Evolutionary conservation across 1,139 yeast species (phyloP).

Genomic region (Geotrichum carabidarum): DNA sequence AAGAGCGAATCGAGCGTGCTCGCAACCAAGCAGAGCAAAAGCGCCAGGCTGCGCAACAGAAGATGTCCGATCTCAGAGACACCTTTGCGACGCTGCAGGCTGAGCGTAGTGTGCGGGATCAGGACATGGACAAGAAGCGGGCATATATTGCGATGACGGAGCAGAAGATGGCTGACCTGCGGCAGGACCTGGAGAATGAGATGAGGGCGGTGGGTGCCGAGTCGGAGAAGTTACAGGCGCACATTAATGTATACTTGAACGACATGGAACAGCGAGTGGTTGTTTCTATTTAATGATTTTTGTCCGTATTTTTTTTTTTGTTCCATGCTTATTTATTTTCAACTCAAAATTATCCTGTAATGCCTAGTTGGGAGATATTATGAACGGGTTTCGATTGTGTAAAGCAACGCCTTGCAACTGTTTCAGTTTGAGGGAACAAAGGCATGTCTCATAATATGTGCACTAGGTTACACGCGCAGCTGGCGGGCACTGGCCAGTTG

Average conservation of each 20-base stretch:
- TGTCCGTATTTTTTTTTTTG: background rate
- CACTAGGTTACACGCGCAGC: no score
- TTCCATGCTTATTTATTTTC: background rate
- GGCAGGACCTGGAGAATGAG: conserved; percentile 50
- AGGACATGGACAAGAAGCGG: conserved; percentile 48
- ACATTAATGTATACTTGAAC: conserved; percentile 46
- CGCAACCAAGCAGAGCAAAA: conserved; percentile 48
- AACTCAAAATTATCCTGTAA: background rate
- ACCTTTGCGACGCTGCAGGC: conserved; percentile 48
- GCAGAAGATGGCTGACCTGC: conserved; percentile 43
- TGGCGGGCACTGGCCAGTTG: no score
- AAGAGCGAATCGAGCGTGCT: conserved; percentile 51
- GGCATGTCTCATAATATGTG: no score
- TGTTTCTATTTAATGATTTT: background rate
- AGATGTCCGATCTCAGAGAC: conserved; percentile 44
- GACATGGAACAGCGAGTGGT: conserved; percentile 42
- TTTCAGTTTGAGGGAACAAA: no score
- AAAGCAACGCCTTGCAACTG: no score
- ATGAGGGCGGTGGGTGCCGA: conserved; percentile 51
- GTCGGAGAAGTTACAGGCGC: conserved; percentile 51
- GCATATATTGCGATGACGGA: conserved; percentile 48
- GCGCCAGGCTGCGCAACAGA: conserved; percentile 43
- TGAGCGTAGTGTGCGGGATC: conserved; percentile 50
- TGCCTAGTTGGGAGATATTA: background rate
- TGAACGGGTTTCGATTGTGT: no score